Percentiles rank a stretch among this genome's conserved stretches.
Evolutionary conservation across 73 alveolate genomes (phyloP).

Genomic region (Durusdinium trenchii): DNA sequence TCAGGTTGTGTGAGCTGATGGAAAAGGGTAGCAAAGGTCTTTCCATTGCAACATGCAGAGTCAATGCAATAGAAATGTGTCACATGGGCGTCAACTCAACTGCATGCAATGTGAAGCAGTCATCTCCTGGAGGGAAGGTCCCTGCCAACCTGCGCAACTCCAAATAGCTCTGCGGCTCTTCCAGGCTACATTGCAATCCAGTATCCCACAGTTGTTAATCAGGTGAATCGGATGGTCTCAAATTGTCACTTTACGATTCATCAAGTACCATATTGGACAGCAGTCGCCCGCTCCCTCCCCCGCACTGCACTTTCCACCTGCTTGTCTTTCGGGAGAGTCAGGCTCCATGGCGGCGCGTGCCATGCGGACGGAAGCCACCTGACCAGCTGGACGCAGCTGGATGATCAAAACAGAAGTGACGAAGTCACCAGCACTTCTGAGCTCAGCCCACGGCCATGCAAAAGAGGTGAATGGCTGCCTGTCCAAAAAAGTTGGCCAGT

Average conservation of each 20-base stretch:
- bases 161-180: neutral
- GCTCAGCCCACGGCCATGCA: conserved; percentile 55
- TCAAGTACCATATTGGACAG: too few species aligned
- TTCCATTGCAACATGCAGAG: too few species aligned
- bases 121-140: conserved; percentile 72
- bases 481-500: neutral
- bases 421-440: neutral
- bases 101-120: neutral
- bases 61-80: too few species aligned
- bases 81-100: too few species aligned
- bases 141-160: conserved; percentile 42
- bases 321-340: conserved; percentile 66
- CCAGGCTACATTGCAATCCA: neutral
- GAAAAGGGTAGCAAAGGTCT: neutral
- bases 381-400: neutral
- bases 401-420: neutral
- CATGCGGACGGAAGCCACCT: conserved; percentile 85
- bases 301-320: conserved; percentile 30
- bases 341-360: conserved; percentile 91
- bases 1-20: neutral
- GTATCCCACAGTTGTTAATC: neutral
- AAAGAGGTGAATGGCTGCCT: conserved; percentile 83
- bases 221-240: too few species aligned
- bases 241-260: too few species aligned
- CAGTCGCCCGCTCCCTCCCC: neutral